Base-by-base conservation (phyloP, 1,139 yeast species). In the Torulaspora pretoriensis region DNA sequence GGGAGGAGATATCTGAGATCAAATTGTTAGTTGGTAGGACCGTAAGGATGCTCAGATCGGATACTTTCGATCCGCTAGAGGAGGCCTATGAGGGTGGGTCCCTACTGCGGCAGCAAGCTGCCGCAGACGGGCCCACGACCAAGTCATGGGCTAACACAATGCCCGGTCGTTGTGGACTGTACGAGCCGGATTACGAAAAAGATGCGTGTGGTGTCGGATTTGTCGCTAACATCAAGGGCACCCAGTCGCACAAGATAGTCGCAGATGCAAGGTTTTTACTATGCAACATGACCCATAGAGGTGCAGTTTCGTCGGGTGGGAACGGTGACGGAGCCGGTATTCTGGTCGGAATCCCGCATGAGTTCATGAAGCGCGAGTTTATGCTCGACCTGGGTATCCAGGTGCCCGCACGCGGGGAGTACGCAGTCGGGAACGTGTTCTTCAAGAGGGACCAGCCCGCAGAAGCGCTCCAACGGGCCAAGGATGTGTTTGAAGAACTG, bases 301-400 rank as follows among this genome's bases (percentile, higher is more conserved):
- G 98, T 64, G 98, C 98, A 39, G 97, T 90, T 52, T 86, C 88
- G 27, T 81, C 95, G 38, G 96, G 89, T 64, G 95, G 97, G 24
- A 97, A 92, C 64, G 98, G 98, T 69, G 98, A 92, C 66, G 98
- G 98, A 69, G 98, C 98, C 34, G 98, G 98, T 67, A 89, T 92
- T 51, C 80, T 92, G 77, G 80, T 94, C 42, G 84, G 96, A 35
- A 81, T 92, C 53, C 97, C 97, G 34, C 96, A 90, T 70, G 81
- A 77, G 55, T 87, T 92, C 66, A 80, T 92, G 72, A 68, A 69
- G 51, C 80, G 92, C 65, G 97, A 92, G 69, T 90, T 90, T 68
- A 78, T 79, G 57, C 65, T 81, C 46, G 59, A 57, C 34, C 42
- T 55, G 19, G 53, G 49, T 30, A 69, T 80, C 38, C 73, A 72